Percentiles rank a stretch among this genome's conserved stretches.
These are phyloP conservation scores for Coemansia sp. DNA, from an alignment of 192 early-diverging fungal genomes.

Conservation along the genomic window DNA sequence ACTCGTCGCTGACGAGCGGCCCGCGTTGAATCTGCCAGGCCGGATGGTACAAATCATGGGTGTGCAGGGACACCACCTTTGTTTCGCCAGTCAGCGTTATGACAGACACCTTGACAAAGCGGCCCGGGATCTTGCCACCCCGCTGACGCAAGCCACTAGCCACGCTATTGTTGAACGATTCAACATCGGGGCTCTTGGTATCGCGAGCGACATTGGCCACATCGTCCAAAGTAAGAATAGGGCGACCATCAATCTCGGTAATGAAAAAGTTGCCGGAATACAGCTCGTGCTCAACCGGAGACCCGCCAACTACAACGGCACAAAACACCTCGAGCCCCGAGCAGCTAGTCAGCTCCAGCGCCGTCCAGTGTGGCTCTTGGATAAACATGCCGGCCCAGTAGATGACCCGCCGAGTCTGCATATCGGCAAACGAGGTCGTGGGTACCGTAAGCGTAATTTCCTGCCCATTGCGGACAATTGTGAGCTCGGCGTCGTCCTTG, in stretches of 20 bases:
- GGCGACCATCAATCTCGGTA: constrained; percentile 13
- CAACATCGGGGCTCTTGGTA: constrained; percentile 5
- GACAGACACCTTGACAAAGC: constrained; percentile 19
- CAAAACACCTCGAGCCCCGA: constrained; percentile 18
- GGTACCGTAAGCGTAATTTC: constrained; percentile 18
- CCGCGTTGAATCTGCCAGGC: constrained; percentile 33
- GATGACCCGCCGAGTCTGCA: constrained; percentile 17
- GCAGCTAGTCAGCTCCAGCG: constrained; percentile 11
- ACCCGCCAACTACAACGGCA: background rate
- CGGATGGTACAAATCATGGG: constrained; percentile 37
- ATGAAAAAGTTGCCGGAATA: constrained; percentile 10
- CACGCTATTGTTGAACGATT: constrained; percentile 13
- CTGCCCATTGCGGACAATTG: constrained; percentile 21
- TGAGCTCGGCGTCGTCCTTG: constrained; percentile 13
- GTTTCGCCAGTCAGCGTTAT: constrained; percentile 20
- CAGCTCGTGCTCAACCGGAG: background rate
- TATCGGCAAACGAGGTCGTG: constrained; percentile 8
- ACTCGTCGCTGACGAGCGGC: constrained; percentile 19
- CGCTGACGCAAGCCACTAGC: background rate
- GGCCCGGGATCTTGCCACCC: constrained; percentile 26
- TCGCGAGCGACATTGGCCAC: constrained; percentile 5
- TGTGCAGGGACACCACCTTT: constrained; percentile 15
- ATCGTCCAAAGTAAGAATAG: constrained; percentile 28
- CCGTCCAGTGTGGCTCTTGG: constrained; percentile 29
- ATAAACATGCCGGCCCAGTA: constrained; percentile 33